Evolutionary conservation across 2,329 filamentous ascomycete genomes (phyloP), one percentile per base, ranked within the genome.

Genomic region (Epichloe amarillans): DNA sequence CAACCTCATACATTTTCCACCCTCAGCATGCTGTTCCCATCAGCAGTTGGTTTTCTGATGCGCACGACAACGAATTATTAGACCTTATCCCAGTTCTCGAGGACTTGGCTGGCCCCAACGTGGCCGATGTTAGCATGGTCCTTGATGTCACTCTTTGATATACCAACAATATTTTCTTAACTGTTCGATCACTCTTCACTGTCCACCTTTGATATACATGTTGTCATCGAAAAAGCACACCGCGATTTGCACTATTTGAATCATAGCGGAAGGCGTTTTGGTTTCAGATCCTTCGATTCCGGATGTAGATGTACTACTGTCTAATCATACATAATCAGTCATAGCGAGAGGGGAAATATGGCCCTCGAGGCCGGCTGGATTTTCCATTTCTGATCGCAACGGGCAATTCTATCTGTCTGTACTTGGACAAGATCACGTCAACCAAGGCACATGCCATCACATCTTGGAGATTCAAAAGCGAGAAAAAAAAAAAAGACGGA

Each of bases 41-140:
- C 72, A 96, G 90, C 79, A 97, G 91, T 76, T 98, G 93, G 93
- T 98, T 98, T 73, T 96, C 90, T 58, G 93, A 98, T 71, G 93
- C 93, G 55, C 93, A 98, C 70, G 93, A 98, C 73, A 98, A 98
- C 70, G 93, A 98, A 76, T 78, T 98, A 55, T 77, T 98, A 62
- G 93, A 98, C 67, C 75, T 98, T 61, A 97, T 98, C 67, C 93
- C 93, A 49, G 93, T 98, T 61, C 88, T 98, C 58, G 93, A 98
- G 76, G 93, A 98, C 69, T 77, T 98, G 64, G 91, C 93, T 55
- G 84, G 86, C 58, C 70, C 83, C 53, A 86, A 91, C 66, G 93
- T 98, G 55, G 81, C 85, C 70, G 93, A 98, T 70, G 93, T 98
- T 67, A 97, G 91, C 75, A 76, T 98, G 63, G 93, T 98, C 61